phyloP scores from a whole-genome alignment of 352 stramenopile species.

The Plasmopara muralis region DNA sequence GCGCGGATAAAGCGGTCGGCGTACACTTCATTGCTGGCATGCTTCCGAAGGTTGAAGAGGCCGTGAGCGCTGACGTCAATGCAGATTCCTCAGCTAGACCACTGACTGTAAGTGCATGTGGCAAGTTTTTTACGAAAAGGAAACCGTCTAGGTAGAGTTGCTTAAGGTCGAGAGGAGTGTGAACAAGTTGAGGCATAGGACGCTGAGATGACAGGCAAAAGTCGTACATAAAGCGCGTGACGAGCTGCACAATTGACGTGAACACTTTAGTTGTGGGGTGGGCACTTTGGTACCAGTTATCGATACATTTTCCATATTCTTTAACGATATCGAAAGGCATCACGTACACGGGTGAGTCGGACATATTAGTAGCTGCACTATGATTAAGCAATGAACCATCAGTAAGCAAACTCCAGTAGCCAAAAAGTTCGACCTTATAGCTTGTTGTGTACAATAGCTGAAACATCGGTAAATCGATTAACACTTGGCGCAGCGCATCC shows the following conservation, averaged over 20 bases:
- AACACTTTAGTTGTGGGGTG: constrained; percentile 71
- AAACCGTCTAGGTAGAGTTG: constrained; percentile 68
- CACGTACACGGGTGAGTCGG: constrained; percentile 40
- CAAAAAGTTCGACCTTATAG: constrained; percentile 87
- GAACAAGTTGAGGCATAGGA: constrained; percentile 64
- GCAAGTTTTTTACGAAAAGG: constrained; percentile 56
- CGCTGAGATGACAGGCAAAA: constrained; percentile 77
- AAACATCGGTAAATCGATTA: constrained; percentile 89
- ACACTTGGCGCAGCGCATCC: constrained; percentile 75
- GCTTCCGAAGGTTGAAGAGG: constrained; percentile 5
- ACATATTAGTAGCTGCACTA: constrained; percentile 21
- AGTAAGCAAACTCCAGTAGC: constrained; percentile 85
- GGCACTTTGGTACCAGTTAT: constrained; percentile 80
- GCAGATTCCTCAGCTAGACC: constrained; percentile 12
- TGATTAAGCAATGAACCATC: constrained; percentile 64
- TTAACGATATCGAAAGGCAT: constrained; percentile 89
- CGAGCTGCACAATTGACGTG: constrained; percentile 63
- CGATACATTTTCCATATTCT: constrained; percentile 85
- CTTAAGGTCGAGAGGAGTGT: constrained; percentile 67
- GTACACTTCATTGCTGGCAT: constrained; percentile 13
- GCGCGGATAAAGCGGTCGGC: constrained; percentile 22
- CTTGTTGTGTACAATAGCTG: constrained; percentile 88
- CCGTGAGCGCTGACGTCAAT: constrained; percentile 14
- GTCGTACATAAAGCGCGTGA: constrained; percentile 88
- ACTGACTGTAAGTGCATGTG: constrained; percentile 28